A percentile compares a stretch with the other conserved stretches of the same genome.
Evolutionary conservation across 2,329 filamentous ascomycete genomes (phyloP).

Genomic region (Colletotrichum sp.): DNA sequence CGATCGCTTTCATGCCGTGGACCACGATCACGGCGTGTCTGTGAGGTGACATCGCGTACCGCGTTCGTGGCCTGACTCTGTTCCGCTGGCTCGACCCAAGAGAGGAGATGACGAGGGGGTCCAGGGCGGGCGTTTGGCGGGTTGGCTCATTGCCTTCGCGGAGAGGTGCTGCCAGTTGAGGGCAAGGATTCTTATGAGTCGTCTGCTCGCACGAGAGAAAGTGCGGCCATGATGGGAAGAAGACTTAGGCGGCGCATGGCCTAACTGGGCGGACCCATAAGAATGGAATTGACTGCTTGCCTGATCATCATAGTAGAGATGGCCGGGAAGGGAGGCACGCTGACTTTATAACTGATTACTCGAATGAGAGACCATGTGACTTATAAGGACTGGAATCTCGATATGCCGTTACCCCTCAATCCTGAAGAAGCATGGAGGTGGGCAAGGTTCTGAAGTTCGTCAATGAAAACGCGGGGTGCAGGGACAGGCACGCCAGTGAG

Average conservation of each 20-base stretch:
- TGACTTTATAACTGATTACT: not conserved
- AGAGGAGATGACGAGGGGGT: not conserved
- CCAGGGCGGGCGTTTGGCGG: not conserved
- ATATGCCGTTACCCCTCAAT: not conserved
- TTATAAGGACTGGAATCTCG: not conserved
- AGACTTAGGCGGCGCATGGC: not conserved
- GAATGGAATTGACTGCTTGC: not conserved
- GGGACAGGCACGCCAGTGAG: not conserved
- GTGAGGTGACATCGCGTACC: not conserved
- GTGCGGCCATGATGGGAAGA: not conserved
- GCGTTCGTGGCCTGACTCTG: not conserved
- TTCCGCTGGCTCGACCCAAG: not conserved
- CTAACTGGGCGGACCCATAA: not conserved
- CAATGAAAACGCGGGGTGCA: not conserved
- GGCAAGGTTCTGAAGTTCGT: not conserved
- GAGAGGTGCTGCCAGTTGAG: not conserved
- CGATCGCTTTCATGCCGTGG: not conserved
- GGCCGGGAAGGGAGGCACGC: no score
- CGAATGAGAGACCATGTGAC: not conserved
- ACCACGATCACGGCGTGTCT: not conserved
- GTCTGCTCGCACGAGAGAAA: not conserved
- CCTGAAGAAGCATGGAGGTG: not conserved
- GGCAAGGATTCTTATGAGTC: not conserved
- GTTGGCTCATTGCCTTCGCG: not conserved
- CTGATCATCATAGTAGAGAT: accelerated